Base-by-base conservation (phyloP, 768 basidiomycete species). In the Naganishia vaughanmartiniae region DNA sequence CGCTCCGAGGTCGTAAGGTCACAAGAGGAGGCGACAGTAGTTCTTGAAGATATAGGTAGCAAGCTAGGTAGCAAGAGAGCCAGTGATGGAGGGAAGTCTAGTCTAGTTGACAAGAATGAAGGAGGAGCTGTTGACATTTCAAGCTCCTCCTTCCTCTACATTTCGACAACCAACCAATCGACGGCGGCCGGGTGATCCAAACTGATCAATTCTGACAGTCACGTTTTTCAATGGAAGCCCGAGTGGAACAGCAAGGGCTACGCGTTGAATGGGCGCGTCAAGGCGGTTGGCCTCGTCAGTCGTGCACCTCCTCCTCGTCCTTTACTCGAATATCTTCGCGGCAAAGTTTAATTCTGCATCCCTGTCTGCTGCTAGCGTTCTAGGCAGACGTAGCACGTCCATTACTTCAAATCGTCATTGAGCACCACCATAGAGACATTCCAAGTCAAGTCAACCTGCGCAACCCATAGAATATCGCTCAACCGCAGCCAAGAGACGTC, bases 341-440 rank as follows among this genome's bases (percentile, higher is more conserved):
- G 21, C 19, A 26, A 51, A 51, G 48, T 51, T 51, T 51, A 51
- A 4, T 51, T 51, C 48, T 51, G 48, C 48, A n/a, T 51, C 48
- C 48, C 14, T 42, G 42, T 26, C 48, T 24, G 46, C 21, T 51
- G 48, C 48, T 51, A 51, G 48, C 48, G 48, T 51, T 51, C 48
- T 51, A 24, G 48, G 48, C n/a, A 51, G 19, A 51, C 48, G 48
- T 51, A 51, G 48, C 48, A 51, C 48, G 48, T 51, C 48, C 48
- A 51, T 51, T 51, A 51, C 48, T 51, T 51, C n/a, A n/a, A 51
- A 51, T 51, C 48, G n/a, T 51, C 21, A n/a, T 26, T 26, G 42
- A n/a, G 48, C 48, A 51, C 48, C 4, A 26, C 21, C n/a, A 51
- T 21, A 51, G 19, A 51, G n/a, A 3, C 48, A 51, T 51, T n/a